Evolutionary conservation across 768 basidiomycete genomes (phyloP), one percentile per base, ranked within the genome.

Genomic region (Termitomyces sp.): DNA sequence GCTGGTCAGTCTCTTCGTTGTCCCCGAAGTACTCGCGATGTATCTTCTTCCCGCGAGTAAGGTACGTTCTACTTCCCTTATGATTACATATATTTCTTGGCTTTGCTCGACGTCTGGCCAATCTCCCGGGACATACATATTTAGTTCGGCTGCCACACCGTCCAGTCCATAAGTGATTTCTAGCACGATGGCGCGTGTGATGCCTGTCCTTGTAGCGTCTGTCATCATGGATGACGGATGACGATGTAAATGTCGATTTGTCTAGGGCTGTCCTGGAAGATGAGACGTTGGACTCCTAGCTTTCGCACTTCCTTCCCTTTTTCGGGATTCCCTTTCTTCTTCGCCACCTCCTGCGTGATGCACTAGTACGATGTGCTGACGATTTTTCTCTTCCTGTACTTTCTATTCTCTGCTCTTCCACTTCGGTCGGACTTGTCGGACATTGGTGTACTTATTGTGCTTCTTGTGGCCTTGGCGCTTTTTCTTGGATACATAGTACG

Each of bases 1-100:
- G 97, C 87, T 97, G 10, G 82, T 96, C 61, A 91, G 87, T 68
- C 63, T 96, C 51, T 97, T 99, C 73, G 87, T 99, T 63, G 62
- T 94, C 6, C 96, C 96, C 0, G 96, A 98, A 74, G 67, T 97
- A 10, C 60, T 82, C 0, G 91, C 86, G 1, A 73, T 78, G 10
- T 81, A 76, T 63, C 20, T 89, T 1, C 69, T 98, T 2, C 86
- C 92, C 0, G 73, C 77, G 17, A 77, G 81, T 4, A 86, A 85
- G 77, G 95, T 94, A 60, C 54, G 40, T 12, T 56, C 7, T 43
- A 14, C 40, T 9, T 25, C 25, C 29, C 15, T 42, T 42, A 15
- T 12, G 11, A 43, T 43, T 32, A 11, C 17, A n/a, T 20, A 2
- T 42, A 38, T 56, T 29, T 31, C 25, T 58, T 37, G 10, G 34